phyloP scores from a whole-genome alignment of 495 filamentous ascomycete genomes.

The Tetracladium setigerum region DNA sequence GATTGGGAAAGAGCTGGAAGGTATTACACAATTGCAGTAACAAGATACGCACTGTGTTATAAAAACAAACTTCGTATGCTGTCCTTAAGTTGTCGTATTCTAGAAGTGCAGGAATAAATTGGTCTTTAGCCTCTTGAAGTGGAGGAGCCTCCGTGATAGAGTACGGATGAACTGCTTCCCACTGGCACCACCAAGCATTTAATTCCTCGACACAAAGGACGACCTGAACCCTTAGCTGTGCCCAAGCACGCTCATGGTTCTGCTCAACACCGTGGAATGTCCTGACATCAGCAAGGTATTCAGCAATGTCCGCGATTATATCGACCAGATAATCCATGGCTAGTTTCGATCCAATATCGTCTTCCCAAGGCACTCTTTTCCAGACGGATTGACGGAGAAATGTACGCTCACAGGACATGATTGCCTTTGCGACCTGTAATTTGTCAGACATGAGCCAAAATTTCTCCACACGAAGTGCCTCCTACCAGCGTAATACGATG shows the following conservation, averaged over 20 bases:
- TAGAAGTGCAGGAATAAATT: background rate
- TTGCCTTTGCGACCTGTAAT: conserved; percentile 1
- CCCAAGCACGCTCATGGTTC: background rate
- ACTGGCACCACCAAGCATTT: conserved; percentile 1
- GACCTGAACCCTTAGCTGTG: background rate
- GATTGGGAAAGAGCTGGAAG: too few relatives aligned
- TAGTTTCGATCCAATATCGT: background rate
- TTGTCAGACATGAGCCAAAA: background rate
- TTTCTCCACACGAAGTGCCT: background rate
- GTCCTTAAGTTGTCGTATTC: background rate
- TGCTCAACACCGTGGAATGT: background rate
- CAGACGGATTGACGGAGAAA: background rate
- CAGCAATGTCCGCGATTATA: conserved; percentile 1
- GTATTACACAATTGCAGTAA: background rate
- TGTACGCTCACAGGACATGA: conserved; percentile 1
- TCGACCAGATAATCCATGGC: conserved; percentile 5
- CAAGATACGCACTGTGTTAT: conserved; percentile 2
- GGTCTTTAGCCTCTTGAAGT: background rate
- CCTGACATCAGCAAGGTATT: background rate
- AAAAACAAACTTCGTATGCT: background rate
- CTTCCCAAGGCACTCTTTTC: conserved; percentile 5
- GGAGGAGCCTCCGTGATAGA: background rate
- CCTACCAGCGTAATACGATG: conserved; percentile 2
- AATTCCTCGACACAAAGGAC: background rate
- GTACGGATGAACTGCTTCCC: background rate